Evolutionary conservation across 495 filamentous ascomycete species (phyloP), one percentile per base, ranked within the genome.

Genomic region (Penicillium cosmopolitanum): DNA sequence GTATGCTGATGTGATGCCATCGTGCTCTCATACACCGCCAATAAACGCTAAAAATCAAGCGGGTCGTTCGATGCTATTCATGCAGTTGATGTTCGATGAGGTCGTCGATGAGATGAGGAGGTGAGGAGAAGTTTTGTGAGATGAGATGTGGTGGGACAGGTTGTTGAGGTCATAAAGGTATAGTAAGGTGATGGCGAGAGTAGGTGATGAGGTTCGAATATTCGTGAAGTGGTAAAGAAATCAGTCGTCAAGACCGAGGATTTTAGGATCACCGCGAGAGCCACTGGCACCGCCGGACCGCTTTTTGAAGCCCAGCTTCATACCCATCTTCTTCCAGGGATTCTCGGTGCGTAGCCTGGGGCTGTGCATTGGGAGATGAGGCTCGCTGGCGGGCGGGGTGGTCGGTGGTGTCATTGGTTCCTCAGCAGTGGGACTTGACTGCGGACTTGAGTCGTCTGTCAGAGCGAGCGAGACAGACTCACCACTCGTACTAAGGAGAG

Each of bases 351-450:
- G 74, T 68, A 75, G 63, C 76, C 80, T 70, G 66, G 88, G 69
- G 77, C 79, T 77, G 67, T 79, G 64, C 64, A 85, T 48, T 67
- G 81, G 59, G 71, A 77, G 64, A 64, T 77, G 73, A 73, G 83
- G 61, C 71, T 83, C 80, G 69, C 84, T 77, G 19, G 86, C 89
- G 6, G 92, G 91, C 9, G 92, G 92, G 5, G 92, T 94, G 8
- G 86, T 93, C 3, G 92, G 92, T 15, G 92, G 92, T n/a, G 92
- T 96, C 87, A 95, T 92, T 0, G 88, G 90, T 62, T 91, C 89
- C 47, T 80, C 78, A 6, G 63, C 67, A 23, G 74, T 77, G 5
- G 75, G 68, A 55, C 75, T 81, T n/a, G 77, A 79, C 35, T 74
- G 69, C 31, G 74, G 56, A 18, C 71, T 71, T 7, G 80, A 81